A percentile compares a stretch with the other conserved stretches of the same genome.
phyloP scores from a whole-genome alignment of 2,329 filamentous ascomycete genomes.

The Pestalotiopsis sp. region DNA sequence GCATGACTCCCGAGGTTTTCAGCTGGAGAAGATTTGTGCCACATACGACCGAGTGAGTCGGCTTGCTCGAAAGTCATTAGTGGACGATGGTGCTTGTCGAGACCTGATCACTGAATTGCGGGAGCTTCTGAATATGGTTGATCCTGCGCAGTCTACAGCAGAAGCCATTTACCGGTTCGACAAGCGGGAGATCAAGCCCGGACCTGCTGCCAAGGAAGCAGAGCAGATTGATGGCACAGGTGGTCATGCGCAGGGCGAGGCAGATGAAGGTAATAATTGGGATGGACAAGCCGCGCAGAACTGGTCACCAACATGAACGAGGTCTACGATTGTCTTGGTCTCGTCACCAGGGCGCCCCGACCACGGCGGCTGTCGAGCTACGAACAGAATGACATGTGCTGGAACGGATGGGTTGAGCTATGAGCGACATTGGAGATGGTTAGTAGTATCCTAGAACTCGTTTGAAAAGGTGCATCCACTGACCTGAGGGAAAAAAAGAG shows the following conservation, averaged over 20 bases:
- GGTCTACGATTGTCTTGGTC: neutral
- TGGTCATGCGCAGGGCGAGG: neutral
- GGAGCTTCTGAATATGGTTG: conserved; percentile 28
- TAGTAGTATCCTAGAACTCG: conserved; percentile 33
- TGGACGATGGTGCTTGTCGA: conserved; percentile 25
- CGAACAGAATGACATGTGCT: too few relatives aligned
- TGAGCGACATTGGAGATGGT: conserved; percentile 19
- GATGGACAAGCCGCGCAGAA: neutral
- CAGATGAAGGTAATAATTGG: neutral
- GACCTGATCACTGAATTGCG: conserved; percentile 28
- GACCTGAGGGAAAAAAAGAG: conserved; percentile 39
- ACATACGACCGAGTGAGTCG: conserved; percentile 21
- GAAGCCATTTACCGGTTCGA: neutral
- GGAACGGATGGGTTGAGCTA: neutral
- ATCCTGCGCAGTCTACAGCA: conserved; percentile 19
- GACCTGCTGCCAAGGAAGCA: neutral
- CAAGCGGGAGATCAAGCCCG: neutral
- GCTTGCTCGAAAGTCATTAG: conserved; percentile 23
- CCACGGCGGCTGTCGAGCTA: neutral
- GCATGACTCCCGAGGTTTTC: conserved; percentile 25
- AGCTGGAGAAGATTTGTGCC: conserved; percentile 26
- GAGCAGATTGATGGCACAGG: neutral
- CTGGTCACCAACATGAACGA: neutral
- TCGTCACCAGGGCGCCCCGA: neutral
- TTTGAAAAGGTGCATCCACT: conserved; percentile 22